Conservation (phyloP, 352 stramenopile genomes). For the Pythium myriotylum region DNA sequence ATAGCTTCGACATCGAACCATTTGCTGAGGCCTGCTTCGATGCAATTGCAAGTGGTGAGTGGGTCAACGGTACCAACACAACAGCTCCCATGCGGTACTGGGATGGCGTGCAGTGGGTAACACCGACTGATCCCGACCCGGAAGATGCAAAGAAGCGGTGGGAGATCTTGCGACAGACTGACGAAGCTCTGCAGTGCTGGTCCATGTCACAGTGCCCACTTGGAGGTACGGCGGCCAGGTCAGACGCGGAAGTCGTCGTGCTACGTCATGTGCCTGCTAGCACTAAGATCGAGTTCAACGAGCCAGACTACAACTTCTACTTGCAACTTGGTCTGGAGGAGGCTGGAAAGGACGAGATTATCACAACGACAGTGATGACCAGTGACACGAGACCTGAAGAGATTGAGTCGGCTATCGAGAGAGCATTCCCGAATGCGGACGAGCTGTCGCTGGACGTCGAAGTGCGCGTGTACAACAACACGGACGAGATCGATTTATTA, state of each 20-base stretch:
- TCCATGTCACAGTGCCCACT: constrained; percentile 29
- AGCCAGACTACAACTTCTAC: constrained; percentile 31
- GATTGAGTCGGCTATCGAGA: constrained; percentile 19
- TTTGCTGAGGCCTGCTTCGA: constrained; percentile 6
- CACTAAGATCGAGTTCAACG: constrained; percentile 22
- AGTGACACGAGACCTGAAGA: constrained; percentile 20
- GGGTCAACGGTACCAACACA: constrained; percentile 5
- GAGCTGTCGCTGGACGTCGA: constrained; percentile 34
- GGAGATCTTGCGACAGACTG: not conserved
- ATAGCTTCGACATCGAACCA: not conserved
- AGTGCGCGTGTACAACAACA: constrained; percentile 42
- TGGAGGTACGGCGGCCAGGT: constrained; percentile 19
- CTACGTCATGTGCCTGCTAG: constrained; percentile 27
- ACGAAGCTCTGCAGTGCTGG: constrained; percentile 20
- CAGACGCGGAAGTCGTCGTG: constrained; percentile 36
- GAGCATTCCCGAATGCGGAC: constrained; percentile 27
- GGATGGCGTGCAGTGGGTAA: not conserved
- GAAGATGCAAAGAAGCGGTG: not conserved
- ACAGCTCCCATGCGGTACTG: not conserved
- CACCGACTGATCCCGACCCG: not conserved
- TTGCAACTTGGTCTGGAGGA: constrained; percentile 31
- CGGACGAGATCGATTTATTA: constrained; percentile 25
- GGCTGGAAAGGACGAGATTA: constrained; percentile 14
- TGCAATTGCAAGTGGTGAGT: constrained; percentile 9
- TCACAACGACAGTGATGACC: constrained; percentile 33